Evolutionary conservation across 495 filamentous ascomycete genomes (phyloP).

Genomic region (Daldinia grandis): DNA sequence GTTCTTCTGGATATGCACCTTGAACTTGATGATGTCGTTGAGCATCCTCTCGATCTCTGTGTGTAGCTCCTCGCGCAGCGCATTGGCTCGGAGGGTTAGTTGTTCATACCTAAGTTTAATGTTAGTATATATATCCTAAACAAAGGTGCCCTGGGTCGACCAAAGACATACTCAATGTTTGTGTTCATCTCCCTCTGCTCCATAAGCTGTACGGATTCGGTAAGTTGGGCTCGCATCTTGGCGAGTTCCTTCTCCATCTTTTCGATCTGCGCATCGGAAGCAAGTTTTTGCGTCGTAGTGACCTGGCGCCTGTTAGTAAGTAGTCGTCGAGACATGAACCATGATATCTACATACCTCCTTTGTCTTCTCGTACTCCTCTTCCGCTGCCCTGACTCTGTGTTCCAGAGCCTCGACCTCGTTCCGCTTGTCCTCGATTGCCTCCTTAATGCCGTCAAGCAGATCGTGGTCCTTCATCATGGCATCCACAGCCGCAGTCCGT

Average conservation of each 20-base stretch:
- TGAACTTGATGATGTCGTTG: conserved; percentile 98
- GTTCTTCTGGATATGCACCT: conserved; percentile 91
- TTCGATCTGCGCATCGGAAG: conserved; percentile 91
- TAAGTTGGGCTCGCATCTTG: conserved; percentile 84
- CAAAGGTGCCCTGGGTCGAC: not conserved
- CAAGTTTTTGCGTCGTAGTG: conserved; percentile 84
- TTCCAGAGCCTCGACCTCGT: conserved; percentile 90
- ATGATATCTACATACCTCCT: conserved; percentile 65
- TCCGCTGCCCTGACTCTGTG: conserved; percentile 84
- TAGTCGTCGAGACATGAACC: not conserved
- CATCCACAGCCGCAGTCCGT: conserved; percentile 80
- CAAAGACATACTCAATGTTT: conserved; percentile 81
- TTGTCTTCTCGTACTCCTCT: conserved; percentile 92
- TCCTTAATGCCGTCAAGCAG: conserved; percentile 91
- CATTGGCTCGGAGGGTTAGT: conserved; percentile 80
- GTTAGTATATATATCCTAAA: conserved; percentile 28
- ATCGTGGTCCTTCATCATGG: conserved; percentile 89
- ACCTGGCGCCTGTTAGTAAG: conserved; percentile 54
- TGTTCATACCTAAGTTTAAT: conserved; percentile 78
- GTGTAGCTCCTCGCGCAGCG: conserved; percentile 90
- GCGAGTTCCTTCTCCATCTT: conserved; percentile 97
- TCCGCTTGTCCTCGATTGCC: conserved; percentile 90
- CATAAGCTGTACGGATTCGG: conserved; percentile 89
- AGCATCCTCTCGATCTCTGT: conserved; percentile 95
- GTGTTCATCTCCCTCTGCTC: conserved; percentile 97